A percentile compares a stretch with the other conserved stretches of the same genome.
Evolutionary conservation across 352 stramenopile genomes (phyloP).

Genomic region (Blastocystis sp.): DNA sequence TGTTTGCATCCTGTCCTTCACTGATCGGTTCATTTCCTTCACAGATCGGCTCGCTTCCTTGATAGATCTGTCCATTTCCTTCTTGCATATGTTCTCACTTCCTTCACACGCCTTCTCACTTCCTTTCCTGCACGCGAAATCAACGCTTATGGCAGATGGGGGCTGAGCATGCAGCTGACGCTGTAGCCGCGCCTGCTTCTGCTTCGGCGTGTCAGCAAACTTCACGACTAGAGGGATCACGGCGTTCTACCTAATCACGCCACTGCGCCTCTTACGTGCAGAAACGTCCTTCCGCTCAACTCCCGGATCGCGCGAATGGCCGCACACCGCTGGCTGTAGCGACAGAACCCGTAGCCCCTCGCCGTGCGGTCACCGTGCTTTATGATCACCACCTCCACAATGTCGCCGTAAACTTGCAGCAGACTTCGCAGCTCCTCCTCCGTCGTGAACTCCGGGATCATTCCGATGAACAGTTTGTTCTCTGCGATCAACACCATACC

Average conservation of each 20-base stretch:
- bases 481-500: background rate
- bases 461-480: constrained; percentile 45
- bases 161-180: background rate
- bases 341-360: constrained; percentile 30
- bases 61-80: no score
- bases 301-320: background rate
- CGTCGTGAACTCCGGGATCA: constrained; percentile 22
- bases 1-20: no score
- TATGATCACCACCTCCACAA: constrained; percentile 34
- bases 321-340: background rate
- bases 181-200: constrained; percentile 20
- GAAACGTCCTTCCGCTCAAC: constrained; percentile 25
- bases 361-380: background rate
- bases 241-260: background rate
- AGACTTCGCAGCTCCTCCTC: background rate
- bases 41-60: no score
- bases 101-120: no score
- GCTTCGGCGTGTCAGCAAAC: constrained; percentile 46
- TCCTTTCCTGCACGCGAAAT: no score
- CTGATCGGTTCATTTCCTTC: no score
- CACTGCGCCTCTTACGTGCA: background rate
- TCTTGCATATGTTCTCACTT: no score
- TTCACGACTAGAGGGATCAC: background rate
- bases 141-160: no score
- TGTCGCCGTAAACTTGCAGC: background rate